Conservation (phyloP, 495 filamentous ascomycete genomes). For the Trichoderma virens region DNA sequence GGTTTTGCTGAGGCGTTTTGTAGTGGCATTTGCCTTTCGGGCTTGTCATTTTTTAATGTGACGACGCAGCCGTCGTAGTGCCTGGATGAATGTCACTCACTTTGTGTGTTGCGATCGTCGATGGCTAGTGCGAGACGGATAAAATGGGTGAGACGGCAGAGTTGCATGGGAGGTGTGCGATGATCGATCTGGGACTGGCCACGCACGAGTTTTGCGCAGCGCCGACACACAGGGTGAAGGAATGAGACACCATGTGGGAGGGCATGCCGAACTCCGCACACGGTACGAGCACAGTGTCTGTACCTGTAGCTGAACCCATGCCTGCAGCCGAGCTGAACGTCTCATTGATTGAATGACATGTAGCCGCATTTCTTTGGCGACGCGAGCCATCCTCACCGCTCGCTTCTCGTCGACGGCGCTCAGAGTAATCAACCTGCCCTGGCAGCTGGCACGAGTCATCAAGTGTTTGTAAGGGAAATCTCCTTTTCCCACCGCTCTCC, state of each 20-base stretch:
- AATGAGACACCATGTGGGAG: too few relatives aligned
- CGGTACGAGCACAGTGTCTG: too few relatives aligned
- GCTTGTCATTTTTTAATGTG: background rate
- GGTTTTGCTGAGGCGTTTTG: background rate
- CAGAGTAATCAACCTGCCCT: background rate
- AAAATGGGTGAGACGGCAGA: too few relatives aligned
- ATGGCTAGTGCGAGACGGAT: background rate
- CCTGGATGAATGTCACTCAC: background rate
- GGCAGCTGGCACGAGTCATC: background rate
- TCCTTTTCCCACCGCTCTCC: too few relatives aligned
- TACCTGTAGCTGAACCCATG: too few relatives aligned
- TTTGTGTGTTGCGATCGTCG: background rate
- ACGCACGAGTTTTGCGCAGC: too few relatives aligned
- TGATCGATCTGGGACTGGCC: too few relatives aligned
- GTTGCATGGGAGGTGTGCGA: too few relatives aligned
- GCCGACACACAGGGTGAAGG: too few relatives aligned
- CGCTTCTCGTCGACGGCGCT: too few relatives aligned
- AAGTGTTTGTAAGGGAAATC: background rate
- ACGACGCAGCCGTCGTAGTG: background rate
- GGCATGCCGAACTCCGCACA: too few relatives aligned
- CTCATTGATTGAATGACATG: too few relatives aligned
- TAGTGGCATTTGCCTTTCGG: background rate
- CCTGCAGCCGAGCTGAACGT: background rate
- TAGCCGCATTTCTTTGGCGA: background rate
- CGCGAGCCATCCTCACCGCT: background rate